phyloP scores from a whole-genome alignment of 2,329 filamentous ascomycete species.

The Myriangium duriaei region DNA sequence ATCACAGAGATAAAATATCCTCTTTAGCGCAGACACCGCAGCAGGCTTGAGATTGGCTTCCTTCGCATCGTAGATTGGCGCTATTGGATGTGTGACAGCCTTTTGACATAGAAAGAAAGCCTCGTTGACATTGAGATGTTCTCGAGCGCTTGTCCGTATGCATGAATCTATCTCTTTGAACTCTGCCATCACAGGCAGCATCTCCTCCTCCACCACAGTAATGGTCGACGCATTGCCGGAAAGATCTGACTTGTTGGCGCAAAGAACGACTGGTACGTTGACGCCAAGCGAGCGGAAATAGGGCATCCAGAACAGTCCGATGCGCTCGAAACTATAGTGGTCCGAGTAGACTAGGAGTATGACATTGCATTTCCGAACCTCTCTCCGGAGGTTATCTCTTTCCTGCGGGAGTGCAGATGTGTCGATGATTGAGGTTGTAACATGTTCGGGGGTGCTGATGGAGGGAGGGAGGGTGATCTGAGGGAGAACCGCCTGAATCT shows the following conservation, averaged over 20 bases:
- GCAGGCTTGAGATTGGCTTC: slow-evolving; percentile 75
- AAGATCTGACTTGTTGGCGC: slow-evolving; percentile 94
- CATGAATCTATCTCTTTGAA: slow-evolving; percentile 98
- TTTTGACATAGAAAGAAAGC: slow-evolving; percentile 98
- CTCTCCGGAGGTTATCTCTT: slow-evolving; percentile 75
- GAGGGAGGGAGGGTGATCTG: slow-evolving; percentile 90
- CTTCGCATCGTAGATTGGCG: slow-evolving; percentile 92
- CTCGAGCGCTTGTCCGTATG: slow-evolving; percentile 82
- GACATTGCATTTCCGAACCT: slow-evolving; percentile 93
- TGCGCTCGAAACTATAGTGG: slow-evolving; percentile 96
- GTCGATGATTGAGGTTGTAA: slow-evolving; percentile 94
- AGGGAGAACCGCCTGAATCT: slow-evolving; percentile 87
- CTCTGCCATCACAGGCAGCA: slow-evolving; percentile 95
- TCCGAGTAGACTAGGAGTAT: slow-evolving; percentile 95
- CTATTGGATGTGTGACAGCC: slow-evolving; percentile 92
- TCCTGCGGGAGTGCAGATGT: slow-evolving; percentile 93
- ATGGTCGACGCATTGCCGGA: slow-evolving; percentile 60
- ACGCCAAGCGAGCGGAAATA: slow-evolving; percentile 97
- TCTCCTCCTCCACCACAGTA: slow-evolving; percentile 88
- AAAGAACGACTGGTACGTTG: slow-evolving; percentile 92
- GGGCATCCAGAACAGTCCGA: slow-evolving; percentile 96
- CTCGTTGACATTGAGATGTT: slow-evolving; percentile 85
- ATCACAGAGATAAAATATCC: slow-evolving; percentile 92
- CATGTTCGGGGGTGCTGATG: slow-evolving; percentile 87
- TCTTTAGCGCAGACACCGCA: slow-evolving; percentile 70